These are phyloP conservation scores for Penicillium coprophilum DNA, from an alignment of 495 filamentous ascomycete genomes.

Conservation along the genomic window DNA sequence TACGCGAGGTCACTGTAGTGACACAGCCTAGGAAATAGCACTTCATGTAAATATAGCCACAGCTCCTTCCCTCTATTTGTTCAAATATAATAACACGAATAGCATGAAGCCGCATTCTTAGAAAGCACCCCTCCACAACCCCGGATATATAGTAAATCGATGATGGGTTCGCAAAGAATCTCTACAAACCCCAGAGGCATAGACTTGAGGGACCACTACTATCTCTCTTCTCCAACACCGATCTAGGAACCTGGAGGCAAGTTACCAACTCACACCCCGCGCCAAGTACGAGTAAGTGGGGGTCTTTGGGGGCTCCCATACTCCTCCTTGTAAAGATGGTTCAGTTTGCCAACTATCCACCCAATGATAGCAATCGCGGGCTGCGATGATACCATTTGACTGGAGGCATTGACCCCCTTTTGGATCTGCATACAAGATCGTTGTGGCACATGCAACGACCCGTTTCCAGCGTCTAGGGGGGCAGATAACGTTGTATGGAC, in stretches of 20 bases:
- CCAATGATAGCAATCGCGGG: no score
- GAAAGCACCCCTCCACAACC: background rate
- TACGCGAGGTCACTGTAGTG: background rate
- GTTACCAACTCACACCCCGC: background rate
- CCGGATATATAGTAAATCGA: background rate
- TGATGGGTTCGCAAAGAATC: background rate
- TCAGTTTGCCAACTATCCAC: background rate
- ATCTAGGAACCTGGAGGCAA: background rate
- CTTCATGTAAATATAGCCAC: background rate
- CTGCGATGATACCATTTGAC: no score
- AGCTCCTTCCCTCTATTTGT: background rate
- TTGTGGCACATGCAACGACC: background rate
- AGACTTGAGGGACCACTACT: background rate
- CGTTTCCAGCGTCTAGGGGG: background rate
- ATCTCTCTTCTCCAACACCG: background rate
- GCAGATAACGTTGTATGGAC: no score
- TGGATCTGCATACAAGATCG: background rate
- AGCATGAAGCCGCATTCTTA: background rate
- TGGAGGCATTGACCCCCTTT: background rate
- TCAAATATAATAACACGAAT: background rate
- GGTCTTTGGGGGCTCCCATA: background rate
- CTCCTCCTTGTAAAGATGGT: background rate
- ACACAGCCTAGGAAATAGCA: background rate
- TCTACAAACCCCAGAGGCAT: background rate
- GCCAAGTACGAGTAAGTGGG: background rate